A percentile compares a stretch with the other conserved stretches of the same genome.
phyloP scores from a whole-genome alignment of 2,329 filamentous ascomycete genomes.

The Pseudomassariella vexata region DNA sequence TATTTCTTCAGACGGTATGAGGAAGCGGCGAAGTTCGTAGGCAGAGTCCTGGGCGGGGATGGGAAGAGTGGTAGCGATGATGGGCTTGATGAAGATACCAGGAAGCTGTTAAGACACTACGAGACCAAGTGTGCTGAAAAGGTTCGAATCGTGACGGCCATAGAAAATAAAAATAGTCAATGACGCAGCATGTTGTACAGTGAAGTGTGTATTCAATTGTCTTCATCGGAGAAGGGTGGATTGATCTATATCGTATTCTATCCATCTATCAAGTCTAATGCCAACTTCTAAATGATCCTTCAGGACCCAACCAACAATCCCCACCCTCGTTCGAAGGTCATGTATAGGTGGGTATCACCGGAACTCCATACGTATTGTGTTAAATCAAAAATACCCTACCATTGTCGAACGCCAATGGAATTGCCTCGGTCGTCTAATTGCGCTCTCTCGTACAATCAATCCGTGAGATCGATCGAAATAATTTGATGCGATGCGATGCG shows the following conservation, averaged over 20 bases:
- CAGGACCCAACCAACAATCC: no score
- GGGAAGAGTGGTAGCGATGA: slow-evolving; percentile 17
- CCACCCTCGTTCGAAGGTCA: slow-evolving; percentile 12
- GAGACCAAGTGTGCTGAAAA: slow-evolving; percentile 33
- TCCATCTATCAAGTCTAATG: no score
- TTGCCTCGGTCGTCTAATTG: slow-evolving; percentile 5
- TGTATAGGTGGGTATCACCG: slow-evolving; percentile 21
- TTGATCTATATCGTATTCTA: no score
- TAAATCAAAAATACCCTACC: slow-evolving; percentile 6
- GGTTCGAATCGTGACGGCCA: no score
- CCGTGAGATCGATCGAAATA: no score
- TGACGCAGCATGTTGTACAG: no score
- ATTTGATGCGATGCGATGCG: no score
- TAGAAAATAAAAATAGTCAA: no score
- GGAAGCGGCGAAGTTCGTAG: slow-evolving; percentile 37
- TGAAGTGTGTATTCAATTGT: no score
- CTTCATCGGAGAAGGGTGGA: no score
- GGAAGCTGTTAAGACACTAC: slow-evolving; percentile 34
- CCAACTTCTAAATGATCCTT: no score
- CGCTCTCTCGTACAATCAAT: no score
- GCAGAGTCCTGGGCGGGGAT: slow-evolving; percentile 22
- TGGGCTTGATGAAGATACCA: slow-evolving; percentile 37
- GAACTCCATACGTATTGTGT: slow-evolving; percentile 26
- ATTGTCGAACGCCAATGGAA: slow-evolving; percentile 19
- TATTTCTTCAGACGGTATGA: slow-evolving; percentile 46